Conservation (phyloP, 2,329 filamentous ascomycete species). For the Pseudogymnoascus verrucosus region DNA sequence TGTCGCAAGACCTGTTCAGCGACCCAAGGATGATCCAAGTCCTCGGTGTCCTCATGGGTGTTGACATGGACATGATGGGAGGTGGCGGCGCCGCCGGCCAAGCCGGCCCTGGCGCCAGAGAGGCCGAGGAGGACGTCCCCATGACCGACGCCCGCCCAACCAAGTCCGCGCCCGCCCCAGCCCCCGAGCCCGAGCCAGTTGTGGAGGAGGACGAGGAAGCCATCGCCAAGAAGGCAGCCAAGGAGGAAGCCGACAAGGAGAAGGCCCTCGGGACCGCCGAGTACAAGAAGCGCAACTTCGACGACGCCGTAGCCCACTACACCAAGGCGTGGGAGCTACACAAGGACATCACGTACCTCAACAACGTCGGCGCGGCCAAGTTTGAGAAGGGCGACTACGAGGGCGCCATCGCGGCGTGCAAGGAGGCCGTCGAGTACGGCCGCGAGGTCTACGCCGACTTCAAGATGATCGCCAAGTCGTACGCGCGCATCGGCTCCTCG, state of each 20-base stretch:
- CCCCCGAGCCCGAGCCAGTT: constrained; percentile 54
- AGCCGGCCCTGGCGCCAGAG: constrained; percentile 33
- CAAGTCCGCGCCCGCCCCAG: constrained; percentile 49
- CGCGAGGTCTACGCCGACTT: constrained; percentile 89
- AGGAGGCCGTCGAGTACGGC: constrained; percentile 82
- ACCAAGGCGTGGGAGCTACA: constrained; percentile 85
- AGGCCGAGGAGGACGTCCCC: constrained; percentile 62
- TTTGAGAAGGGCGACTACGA: constrained; percentile 96
- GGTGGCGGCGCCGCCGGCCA: constrained; percentile 27
- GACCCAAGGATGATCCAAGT: constrained; percentile 92
- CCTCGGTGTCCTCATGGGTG: constrained; percentile 84
- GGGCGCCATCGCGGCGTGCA: constrained; percentile 76
- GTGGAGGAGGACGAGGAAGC: constrained; percentile 70
- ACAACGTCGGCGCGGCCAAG: constrained; percentile 88
- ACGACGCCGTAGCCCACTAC: constrained; percentile 91
- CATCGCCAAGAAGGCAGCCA: constrained; percentile 76
- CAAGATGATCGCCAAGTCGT: constrained; percentile 98
- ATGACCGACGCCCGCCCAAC: constrained; percentile 66
- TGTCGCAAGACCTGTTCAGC: constrained; percentile 69
- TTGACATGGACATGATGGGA: constrained; percentile 70
- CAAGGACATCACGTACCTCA: constrained; percentile 97
- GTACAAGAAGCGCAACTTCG: constrained; percentile 98
- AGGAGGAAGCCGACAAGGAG: constrained; percentile 87
- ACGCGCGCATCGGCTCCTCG: constrained; percentile 85
- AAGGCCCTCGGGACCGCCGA: constrained; percentile 89